Base-by-base conservation (phyloP, 1,284 basidiomycete genomes). In the Erythrobasidium hasegawianum region DNA sequence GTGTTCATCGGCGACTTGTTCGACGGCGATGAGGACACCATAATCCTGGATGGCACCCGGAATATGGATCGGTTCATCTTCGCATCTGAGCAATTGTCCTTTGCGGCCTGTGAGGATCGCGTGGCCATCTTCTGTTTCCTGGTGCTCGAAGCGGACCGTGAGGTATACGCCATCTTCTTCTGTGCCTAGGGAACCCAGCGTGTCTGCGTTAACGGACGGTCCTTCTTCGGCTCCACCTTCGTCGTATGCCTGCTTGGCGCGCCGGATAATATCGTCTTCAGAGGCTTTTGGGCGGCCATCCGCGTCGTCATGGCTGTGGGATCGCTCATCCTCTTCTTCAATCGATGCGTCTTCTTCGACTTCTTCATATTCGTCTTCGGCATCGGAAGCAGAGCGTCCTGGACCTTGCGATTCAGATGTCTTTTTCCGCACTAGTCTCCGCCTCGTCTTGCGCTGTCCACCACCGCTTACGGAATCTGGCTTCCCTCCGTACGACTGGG, bases 21-120 rank as follows among this genome's bases (percentile, higher is more conserved):
- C 85, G 1, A 92, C 78, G 0, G 85, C 88, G 56, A 94, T 82
- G 16, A 93, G 81, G 0, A 92, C 87, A 9, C 90, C 90, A 74
- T 89, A 95, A 0, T 86, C 86, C 78, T 95, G 90, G 0, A 93
- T 84, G 0, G 90, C 87, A 1, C 90, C 90, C 2, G 90, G 90
- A 0, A 87, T 86, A 10, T 86, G 85, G 58, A 95, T 93, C 0
- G 90, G 90, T 85, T 93, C 89, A 72, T 93, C 89, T 75, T 92
- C 89, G 72, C 90, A 93, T 54, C 80, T 80, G 33, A 82, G 77
- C 10, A 92, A 71, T 57, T 82, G 80, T 0, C 88, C 88, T 72
- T 89, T 87, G 9, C 87, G 77, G 0, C 89, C 89, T 0, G 77
- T 78, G 8, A 86, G 78, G 4, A 92, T 81, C 49, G 90, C 81